phyloP scores from a whole-genome alignment of 768 basidiomycete species.

The Fistulinella prunicolor region DNA sequence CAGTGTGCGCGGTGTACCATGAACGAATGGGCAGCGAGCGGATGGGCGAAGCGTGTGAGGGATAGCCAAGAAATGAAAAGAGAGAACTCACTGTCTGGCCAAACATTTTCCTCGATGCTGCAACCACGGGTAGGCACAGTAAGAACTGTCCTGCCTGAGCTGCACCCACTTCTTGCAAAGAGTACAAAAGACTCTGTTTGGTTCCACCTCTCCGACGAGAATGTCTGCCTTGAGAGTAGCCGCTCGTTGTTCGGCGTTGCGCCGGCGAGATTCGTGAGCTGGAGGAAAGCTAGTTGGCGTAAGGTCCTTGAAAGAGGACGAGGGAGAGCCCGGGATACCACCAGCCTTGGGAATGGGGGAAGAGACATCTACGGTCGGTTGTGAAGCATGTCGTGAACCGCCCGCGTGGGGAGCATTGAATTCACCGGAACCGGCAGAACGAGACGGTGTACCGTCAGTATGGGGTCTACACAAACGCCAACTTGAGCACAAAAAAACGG shows the following conservation, averaged over 20 bases:
- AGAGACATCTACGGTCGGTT: constrained; percentile 8
- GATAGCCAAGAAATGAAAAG: neutral
- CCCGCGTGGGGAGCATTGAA: constrained; percentile 19
- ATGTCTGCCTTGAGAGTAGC: constrained; percentile 65
- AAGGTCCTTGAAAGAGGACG: constrained; percentile 53
- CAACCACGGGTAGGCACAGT: constrained; percentile 80
- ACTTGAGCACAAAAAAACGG: neutral
- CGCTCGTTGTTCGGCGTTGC: constrained; percentile 78
- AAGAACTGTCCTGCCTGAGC: constrained; percentile 71
- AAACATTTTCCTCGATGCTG: constrained; percentile 77
- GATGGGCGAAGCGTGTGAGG: constrained; percentile 11
- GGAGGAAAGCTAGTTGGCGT: constrained; percentile 56
- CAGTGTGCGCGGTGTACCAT: neutral
- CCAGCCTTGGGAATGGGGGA: constrained; percentile 11
- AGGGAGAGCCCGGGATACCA: constrained; percentile 27
- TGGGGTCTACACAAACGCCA: constrained; percentile 7
- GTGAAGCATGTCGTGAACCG: constrained; percentile 18
- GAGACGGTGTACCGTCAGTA: constrained; percentile 28
- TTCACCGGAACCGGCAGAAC: constrained; percentile 28
- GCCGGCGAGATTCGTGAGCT: constrained; percentile 61
- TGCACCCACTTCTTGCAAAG: constrained; percentile 84
- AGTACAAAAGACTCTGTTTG: constrained; percentile 69
- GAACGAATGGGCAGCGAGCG: constrained; percentile 1
- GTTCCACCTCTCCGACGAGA: constrained; percentile 67
- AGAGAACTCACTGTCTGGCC: constrained; percentile 56